phyloP scores from a whole-genome alignment of 148 eudicot genomes.

The Talinum fruticosum region DNA sequence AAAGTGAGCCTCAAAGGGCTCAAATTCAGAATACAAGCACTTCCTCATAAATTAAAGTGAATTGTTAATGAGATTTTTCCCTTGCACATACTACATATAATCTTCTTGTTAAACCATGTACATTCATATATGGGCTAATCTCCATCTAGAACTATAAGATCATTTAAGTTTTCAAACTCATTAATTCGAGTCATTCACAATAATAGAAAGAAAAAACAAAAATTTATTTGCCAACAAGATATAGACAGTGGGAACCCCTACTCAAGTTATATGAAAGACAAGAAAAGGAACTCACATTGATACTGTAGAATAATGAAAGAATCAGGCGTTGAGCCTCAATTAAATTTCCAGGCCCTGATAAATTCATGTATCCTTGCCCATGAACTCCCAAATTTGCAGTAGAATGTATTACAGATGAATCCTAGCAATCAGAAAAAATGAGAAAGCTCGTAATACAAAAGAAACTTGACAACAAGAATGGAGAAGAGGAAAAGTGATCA shows the following conservation, averaged over 20 bases:
- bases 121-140: not conserved
- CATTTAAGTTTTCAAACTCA: not conserved
- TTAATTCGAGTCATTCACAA: not conserved
- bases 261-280: conserved; percentile 6
- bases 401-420: conserved; percentile 78
- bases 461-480: not conserved
- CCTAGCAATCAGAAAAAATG: conserved; percentile 40
- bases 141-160: not conserved
- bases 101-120: not conserved
- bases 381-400: conserved; percentile 91
- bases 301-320: conserved; percentile 76
- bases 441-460: conserved; percentile 12
- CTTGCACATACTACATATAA: not conserved
- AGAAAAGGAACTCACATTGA: conserved; percentile 59
- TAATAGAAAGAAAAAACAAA: not conserved
- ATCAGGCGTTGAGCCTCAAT: conserved; percentile 94
- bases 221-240: not conserved
- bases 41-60: not conserved
- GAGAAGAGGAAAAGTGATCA: conserved; percentile 6
- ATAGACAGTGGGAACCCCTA: not conserved
- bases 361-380: conserved; percentile 89
- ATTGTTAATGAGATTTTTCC: not conserved
- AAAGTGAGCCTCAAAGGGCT: not conserved
- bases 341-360: conserved; percentile 89
- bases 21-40: not conserved